These are phyloP conservation scores for Hortiboletus rubellus DNA, from an alignment of 1,284 basidiomycete species.

Conservation along the genomic window DNA sequence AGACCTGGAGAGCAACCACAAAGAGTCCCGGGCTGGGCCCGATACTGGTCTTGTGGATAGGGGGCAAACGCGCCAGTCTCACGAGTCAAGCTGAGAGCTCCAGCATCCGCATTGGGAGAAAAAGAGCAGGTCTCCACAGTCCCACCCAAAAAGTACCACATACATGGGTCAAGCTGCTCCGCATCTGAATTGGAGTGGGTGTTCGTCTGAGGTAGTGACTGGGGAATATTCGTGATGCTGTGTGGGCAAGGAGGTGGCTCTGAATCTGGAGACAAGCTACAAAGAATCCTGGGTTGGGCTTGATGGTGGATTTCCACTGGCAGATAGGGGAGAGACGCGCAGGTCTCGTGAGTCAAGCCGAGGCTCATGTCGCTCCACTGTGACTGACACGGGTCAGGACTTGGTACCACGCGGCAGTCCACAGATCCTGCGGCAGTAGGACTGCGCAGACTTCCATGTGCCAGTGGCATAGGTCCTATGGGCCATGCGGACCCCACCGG, in stretches of 20 bases:
- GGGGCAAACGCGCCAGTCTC: not conserved
- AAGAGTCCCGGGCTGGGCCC: not conserved
- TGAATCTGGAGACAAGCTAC: not conserved
- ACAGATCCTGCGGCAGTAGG: not conserved
- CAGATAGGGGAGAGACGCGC: no score
- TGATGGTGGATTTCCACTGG: no score
- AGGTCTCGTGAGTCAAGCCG: no score
- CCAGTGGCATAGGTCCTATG: not conserved
- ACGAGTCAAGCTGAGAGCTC: not conserved
- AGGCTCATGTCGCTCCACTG: not conserved
- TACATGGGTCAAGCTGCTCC: not conserved
- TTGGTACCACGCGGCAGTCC: not conserved
- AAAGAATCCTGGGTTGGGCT: not conserved
- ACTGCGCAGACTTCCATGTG: not conserved
- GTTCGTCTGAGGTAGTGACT: not conserved
- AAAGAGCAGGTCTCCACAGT: not conserved
- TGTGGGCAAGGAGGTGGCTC: not conserved
- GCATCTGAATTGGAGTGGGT: not conserved
- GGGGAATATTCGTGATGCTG: not conserved
- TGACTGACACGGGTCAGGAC: not conserved
- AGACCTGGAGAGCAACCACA: not conserved
- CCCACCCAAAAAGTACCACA: not conserved
- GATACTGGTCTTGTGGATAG: not conserved
- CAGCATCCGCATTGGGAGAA: not conserved
- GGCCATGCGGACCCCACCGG: not conserved